phyloP scores from a whole-genome alignment of 78 protist species.

The Trichosphaerium sp. region DNA sequence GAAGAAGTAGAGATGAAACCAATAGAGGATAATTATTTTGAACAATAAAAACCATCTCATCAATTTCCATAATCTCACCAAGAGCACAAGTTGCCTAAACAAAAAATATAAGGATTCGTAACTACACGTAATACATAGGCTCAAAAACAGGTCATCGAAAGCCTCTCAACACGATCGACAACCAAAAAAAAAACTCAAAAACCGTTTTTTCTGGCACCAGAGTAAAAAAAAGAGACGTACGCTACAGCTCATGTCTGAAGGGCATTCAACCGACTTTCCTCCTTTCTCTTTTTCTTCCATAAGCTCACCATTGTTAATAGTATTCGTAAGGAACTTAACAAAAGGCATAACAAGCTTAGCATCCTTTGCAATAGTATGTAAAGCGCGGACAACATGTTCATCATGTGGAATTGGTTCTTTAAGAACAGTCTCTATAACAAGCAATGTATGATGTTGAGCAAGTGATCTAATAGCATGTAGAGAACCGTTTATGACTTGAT shows the following conservation, averaged over 20 bases:
- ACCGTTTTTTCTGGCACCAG: too few species aligned
- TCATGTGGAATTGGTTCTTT: slow-evolving; percentile 42
- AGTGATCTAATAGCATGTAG: slow-evolving; percentile 33
- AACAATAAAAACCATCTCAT: slow-evolving; percentile 10
- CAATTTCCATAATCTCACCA: slow-evolving; percentile 36
- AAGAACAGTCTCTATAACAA: slow-evolving; percentile 18
- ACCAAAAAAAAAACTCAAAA: too few species aligned
- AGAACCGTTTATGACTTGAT: slow-evolving; percentile 55
- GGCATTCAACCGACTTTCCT: too few species aligned
- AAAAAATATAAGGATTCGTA: too few species aligned
- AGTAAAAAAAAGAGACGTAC: too few species aligned
- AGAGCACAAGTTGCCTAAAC: slow-evolving; percentile 60
- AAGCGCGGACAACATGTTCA: slow-evolving; percentile 20
- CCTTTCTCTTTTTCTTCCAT: too few species aligned
- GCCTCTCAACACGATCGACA: too few species aligned
- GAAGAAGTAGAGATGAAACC: slow-evolving; percentile 10
- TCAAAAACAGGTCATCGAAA: too few species aligned
- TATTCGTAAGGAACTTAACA: slow-evolving; percentile 24
- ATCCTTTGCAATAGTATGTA: slow-evolving; percentile 43
- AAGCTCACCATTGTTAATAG: slow-evolving; percentile 32
- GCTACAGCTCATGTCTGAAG: too few species aligned
- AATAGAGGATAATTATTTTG: slow-evolving; percentile 17
- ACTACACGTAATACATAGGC: too few species aligned
- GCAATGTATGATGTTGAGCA: slow-evolving; percentile 32
- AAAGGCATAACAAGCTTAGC: slow-evolving; percentile 15